These are phyloP conservation scores for Magnaporthales sp. DNA, from an alignment of 2,329 filamentous ascomycete genomes.

Conservation along the genomic window DNA sequence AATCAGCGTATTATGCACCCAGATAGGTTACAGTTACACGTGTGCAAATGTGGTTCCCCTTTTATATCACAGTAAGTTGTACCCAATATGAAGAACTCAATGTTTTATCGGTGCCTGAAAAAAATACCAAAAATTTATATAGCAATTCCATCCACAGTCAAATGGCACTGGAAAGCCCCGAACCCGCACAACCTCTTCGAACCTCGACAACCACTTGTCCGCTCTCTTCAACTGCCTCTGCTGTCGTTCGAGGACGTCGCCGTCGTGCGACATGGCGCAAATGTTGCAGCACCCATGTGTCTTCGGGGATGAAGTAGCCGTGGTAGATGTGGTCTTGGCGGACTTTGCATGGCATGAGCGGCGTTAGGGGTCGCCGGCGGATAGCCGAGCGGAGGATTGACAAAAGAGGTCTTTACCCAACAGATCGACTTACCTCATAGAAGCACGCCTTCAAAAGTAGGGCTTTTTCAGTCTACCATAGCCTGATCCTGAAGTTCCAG, in stretches of 20 bases:
- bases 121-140: no score
- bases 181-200: no score
- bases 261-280: slow-evolving; percentile 20
- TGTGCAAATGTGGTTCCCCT: no score
- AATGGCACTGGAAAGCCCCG: no score
- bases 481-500: slow-evolving; percentile 31
- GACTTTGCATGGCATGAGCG: slow-evolving; percentile 30
- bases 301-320: slow-evolving; percentile 38
- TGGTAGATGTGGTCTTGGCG: slow-evolving; percentile 36
- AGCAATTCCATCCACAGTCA: no score
- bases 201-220: background rate
- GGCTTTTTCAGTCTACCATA: slow-evolving; percentile 25
- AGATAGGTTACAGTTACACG: no score
- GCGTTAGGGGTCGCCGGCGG: slow-evolving; percentile 29
- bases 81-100: no score
- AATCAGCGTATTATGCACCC: no score
- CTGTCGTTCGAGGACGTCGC: slow-evolving; percentile 12
- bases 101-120: no score
- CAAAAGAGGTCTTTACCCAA: slow-evolving; percentile 19
- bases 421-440: slow-evolving; percentile 18
- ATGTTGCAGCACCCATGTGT: slow-evolving; percentile 31
- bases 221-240: background rate
- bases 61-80: no score
- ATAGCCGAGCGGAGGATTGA: slow-evolving; percentile 14
- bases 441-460: slow-evolving; percentile 23